Percentiles rank a stretch among this genome's conserved stretches.
These are phyloP conservation scores for Caloboletus inedulis DNA, from an alignment of 1,284 basidiomycete species.

Conservation along the genomic window DNA sequence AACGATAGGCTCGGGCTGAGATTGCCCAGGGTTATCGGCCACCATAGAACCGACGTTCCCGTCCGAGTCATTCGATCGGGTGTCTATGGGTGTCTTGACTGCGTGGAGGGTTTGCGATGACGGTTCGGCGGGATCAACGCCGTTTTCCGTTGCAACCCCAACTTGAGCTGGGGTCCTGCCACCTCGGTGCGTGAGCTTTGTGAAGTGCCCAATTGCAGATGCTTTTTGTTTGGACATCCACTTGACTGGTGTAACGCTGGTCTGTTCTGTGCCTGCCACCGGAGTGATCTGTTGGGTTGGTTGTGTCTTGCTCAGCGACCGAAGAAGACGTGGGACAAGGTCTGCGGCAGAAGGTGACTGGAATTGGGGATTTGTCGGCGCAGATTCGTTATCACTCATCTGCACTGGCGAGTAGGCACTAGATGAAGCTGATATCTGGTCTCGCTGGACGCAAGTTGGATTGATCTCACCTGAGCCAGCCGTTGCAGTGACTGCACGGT, in stretches of 20 bases:
- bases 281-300: conserved; percentile 17
- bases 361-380: not conserved
- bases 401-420: not conserved
- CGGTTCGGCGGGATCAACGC: conserved; percentile 9
- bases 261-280: conserved; percentile 3
- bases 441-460: not conserved
- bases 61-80: conserved; percentile 1
- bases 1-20: conserved; percentile 30
- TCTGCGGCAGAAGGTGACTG: not conserved
- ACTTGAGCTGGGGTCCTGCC: conserved; percentile 10
- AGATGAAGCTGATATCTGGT: not conserved
- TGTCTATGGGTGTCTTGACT: conserved; percentile 6
- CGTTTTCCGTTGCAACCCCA: conserved; percentile 6
- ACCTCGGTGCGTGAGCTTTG: conserved; percentile 28
- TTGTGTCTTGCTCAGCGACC: conserved; percentile 19
- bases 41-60: conserved; percentile 12
- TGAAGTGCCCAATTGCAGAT: conserved; percentile 36
- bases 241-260: not conserved
- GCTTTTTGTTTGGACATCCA: conserved; percentile 36
- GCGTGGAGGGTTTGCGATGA: conserved; percentile 11
- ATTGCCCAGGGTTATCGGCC: conserved; percentile 8
- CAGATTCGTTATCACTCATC: conserved; percentile 11
- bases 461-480: not conserved
- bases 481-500: too few species aligned
- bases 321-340: conserved; percentile 16